Evolutionary conservation across 2,329 filamentous ascomycete genomes (phyloP), one percentile per base, ranked within the genome.

Genomic region (Cytospora piceicola): DNA sequence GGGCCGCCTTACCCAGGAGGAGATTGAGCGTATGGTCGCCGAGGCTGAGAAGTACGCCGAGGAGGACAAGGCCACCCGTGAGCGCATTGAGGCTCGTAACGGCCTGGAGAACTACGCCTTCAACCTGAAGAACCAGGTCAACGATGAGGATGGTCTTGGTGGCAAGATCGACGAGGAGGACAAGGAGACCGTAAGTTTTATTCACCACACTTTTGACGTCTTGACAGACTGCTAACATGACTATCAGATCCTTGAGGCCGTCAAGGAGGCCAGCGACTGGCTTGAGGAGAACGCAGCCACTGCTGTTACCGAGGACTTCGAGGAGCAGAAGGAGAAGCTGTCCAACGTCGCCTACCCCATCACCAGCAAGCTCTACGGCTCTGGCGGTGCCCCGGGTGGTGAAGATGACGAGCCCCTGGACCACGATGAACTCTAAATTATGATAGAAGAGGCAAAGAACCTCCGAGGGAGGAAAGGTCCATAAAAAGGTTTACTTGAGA

Each of bases 321-420:
- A 97, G 81, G 95, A 99, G 88, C 94, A 98, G 86, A 97, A 96
- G 86, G 94, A 99, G 91, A 97, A 97, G 88, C 88, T 99, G 72
- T 96, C 92, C 74, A 91, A 91, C 79, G 92, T 97, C 71, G 95
- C 95, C 63, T 97, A 98, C 84, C 95, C 95, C 72, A 99, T 99
- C 83, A 99, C 95, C 74, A 96, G 92, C 84, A 99, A 99, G 89
- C 87, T 97, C 75, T 97, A 97, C 85, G 82, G 79, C 72, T 79
- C 84, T 73, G 83, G 85, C 74, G 88, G 87, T 73, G 79, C 77
- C 61, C 89, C 85, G 71, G 88, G 85, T 69, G 86, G 81, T 69
- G 90, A 88, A 68, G 90, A 92, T 71, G 91, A 93, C 71, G 91
- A 89, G 79, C 86, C 88, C 69, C 77, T 80, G 71, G 79, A 77